Base-by-base conservation (phyloP, 2,329 filamentous ascomycete genomes). In the Sphaerostilbella broomeana region DNA sequence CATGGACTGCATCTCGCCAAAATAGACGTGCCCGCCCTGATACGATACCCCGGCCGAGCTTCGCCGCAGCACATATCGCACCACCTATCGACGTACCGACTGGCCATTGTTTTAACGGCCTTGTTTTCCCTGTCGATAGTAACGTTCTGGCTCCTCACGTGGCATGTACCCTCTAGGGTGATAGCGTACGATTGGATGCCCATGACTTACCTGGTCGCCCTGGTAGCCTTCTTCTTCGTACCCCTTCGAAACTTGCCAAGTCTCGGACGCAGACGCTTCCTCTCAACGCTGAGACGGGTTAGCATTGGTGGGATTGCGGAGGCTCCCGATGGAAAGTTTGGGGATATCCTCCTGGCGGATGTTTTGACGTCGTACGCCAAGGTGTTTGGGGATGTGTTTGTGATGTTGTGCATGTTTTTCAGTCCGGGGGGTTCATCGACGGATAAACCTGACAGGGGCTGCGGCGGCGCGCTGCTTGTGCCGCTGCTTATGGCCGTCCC, bases 321-420 rank as follows among this genome's bases (percentile, higher is more conserved):
- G 61, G 70, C 85, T 1, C 77, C 85, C 51, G 85, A 95, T 61
- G 88, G 90, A 39, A 95, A 94, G 57, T 97, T 97, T 54, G 90
- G 87, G 40, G 92, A 98, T 58, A 84, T 97, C 37, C 67, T 98
- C 43, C 77, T 98, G 13, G 89, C 92, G 22, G 92, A 98, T 72
- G 90, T 88, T 40, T 66, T 97, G 51, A 98, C 92, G 28, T 94
- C 86, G 54, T 98, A 97, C 60, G 83, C 90, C 46, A 95, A 94
- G 61, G 84, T 95, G 20, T 71, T 94, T 19, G 90, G 82, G 17
- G 92, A 98, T 60, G 66, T 95, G 10, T 95, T 88, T 59, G 84
- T 97, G 40, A 81, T 81, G 33, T 64, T 88, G 19, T 97, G 88
- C 76, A 95, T 95, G 90, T 89, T 94, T 61, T 77, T 94, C 55